Conservation (phyloP, 176 grass and related monocot genomes). For the Leersia perrieri region DNA sequence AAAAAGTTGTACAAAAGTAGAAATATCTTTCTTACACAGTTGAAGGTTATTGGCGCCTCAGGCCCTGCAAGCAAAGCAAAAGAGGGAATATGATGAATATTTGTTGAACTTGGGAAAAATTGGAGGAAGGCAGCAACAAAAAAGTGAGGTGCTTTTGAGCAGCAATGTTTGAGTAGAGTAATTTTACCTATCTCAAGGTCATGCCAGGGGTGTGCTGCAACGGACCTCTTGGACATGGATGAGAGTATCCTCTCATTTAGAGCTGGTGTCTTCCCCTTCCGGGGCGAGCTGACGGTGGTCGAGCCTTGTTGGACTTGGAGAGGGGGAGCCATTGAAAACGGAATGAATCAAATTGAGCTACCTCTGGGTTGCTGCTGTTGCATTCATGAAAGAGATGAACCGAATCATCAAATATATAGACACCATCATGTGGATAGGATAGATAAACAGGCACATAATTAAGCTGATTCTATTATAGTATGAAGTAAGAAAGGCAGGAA, state of each 20-base stretch:
- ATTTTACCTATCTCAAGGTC: slow-evolving; percentile 81
- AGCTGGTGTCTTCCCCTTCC: slow-evolving; percentile 29
- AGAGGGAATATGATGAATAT: not conserved
- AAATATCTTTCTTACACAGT: too few species aligned
- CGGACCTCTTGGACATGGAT: slow-evolving; percentile 63
- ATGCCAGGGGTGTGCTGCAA: slow-evolving; percentile 96
- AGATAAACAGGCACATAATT: too few species aligned
- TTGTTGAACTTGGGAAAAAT: not conserved
- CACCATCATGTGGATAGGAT: too few species aligned
- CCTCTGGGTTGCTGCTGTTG: too few species aligned
- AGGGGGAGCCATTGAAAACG: slow-evolving; percentile 52
- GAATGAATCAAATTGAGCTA: not conserved
- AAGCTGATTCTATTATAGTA: too few species aligned
- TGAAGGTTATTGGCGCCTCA: slow-evolving; percentile 73
- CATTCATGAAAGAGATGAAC: not conserved
- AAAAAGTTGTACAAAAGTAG: too few species aligned
- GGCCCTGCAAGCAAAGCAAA: slow-evolving; percentile 49
- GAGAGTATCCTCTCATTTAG: slow-evolving; percentile 83
- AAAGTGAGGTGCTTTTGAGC: not conserved
- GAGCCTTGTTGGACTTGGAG: slow-evolving; percentile 36
- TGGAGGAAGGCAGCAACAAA: too few species aligned
- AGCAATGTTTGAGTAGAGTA: not conserved
- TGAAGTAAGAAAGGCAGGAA: too few species aligned
- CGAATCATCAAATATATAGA: not conserved
- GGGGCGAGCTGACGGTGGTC: slow-evolving; percentile 11